phyloP scores from a whole-genome alignment of 2,329 filamentous ascomycete species.

The Tolypocladium cylindrosporum region DNA sequence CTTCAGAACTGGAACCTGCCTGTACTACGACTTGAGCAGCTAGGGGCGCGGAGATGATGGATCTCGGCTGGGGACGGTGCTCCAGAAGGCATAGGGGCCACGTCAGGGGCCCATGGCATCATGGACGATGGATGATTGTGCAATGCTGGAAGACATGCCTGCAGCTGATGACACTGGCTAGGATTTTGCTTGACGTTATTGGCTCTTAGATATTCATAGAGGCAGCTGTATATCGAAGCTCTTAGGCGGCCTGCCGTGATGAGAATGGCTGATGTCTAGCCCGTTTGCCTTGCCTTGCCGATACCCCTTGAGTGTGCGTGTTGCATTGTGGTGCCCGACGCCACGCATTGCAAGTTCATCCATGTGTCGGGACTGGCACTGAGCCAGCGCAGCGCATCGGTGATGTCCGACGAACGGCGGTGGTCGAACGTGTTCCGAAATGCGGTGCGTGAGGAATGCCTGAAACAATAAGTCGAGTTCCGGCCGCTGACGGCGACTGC shows the following conservation, averaged over 20 bases:
- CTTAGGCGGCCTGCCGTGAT: not conserved
- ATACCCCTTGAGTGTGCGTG: not conserved
- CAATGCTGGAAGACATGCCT: not conserved
- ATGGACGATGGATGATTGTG: not conserved
- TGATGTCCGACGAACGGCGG: not conserved
- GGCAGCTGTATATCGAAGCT: not conserved
- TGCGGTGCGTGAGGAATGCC: not conserved
- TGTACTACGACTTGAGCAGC: slow-evolving; percentile 72
- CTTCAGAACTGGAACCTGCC: slow-evolving; percentile 71
- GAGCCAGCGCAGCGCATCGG: not conserved
- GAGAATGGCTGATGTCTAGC: not conserved
- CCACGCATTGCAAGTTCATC: not conserved
- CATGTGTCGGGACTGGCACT: not conserved
- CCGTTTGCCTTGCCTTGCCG: not conserved
- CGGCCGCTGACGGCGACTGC: not conserved
- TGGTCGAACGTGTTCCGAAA: not conserved
- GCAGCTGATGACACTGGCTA: too few relatives aligned
- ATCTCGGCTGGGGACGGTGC: not conserved
- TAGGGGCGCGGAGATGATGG: slow-evolving; percentile 10
- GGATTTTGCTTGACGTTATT: not conserved
- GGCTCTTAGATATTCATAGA: not conserved
- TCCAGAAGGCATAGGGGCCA: not conserved
- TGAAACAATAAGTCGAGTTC: not conserved
- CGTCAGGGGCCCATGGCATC: not conserved
- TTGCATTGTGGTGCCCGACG: not conserved